Evolutionary conservation across 2,329 filamentous ascomycete genomes (phyloP).

Genomic region (Sporothrix pseudoabietina): DNA sequence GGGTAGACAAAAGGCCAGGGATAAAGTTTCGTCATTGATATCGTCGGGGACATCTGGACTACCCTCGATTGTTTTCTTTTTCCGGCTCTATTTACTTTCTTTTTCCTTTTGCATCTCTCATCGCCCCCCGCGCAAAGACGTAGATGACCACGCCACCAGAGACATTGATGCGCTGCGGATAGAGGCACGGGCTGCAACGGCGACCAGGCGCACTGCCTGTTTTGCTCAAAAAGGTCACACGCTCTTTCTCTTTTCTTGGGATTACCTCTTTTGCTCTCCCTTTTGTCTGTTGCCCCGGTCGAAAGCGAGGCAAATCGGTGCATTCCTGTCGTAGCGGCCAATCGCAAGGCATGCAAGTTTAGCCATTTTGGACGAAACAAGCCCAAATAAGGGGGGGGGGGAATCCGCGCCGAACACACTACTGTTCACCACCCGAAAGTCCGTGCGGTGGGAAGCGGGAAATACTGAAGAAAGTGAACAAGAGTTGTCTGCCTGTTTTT

Average conservation of each 20-base stretch:
- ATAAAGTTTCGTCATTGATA: background rate
- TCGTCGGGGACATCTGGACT: background rate
- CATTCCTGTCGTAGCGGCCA: conserved; percentile 12
- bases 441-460: background rate
- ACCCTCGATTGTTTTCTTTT: background rate
- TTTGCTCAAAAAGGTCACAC: background rate
- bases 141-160: conserved; percentile 22
- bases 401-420: background rate
- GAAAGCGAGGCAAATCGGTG: background rate
- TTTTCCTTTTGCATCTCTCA: background rate
- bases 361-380: background rate
- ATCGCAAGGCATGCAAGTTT: conserved; percentile 3
- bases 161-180: background rate
- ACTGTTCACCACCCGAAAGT: conserved; percentile 12
- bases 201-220: background rate
- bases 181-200: conserved; percentile 2
- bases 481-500: background rate
- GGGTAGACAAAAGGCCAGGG: background rate
- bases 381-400: background rate
- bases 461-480: background rate
- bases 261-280: background rate
- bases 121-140: background rate
- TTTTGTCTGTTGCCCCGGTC: conserved; percentile 15
- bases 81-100: conserved; percentile 2
- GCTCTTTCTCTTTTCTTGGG: background rate